Base-by-base conservation (phyloP, 495 filamentous ascomycete genomes). In the Parachaetomium inaequale region DNA sequence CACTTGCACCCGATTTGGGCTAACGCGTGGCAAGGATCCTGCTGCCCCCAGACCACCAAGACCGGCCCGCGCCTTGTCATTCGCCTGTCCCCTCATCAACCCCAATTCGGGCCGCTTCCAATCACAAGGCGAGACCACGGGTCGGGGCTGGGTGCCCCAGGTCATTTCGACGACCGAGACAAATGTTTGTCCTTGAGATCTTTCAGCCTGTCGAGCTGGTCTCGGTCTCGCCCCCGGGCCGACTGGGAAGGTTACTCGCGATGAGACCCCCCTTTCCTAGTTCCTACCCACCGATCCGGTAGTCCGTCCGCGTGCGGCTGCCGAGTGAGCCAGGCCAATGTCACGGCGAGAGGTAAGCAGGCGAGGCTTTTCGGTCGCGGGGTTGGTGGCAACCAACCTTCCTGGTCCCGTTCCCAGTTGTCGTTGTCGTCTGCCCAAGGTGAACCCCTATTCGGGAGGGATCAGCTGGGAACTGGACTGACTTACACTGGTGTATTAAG, bases 51-150 rank as follows among this genome's bases (percentile, higher is more conserved):
- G 38, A 21, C 31, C 51, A 31, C 43, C 43, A 58, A 46, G 26
- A 29, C 42, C 55, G 26, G 43, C 55, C 40, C 28, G 43, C 29
- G 23, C 23, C 52, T 49, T 26, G 42, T n/a, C n/a, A 47, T 49
- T 49, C 43, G 28, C 38, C 19, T 21, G 11, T 40, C 42, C 28
- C 52, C 52, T 55, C 52, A 40, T 54, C 8, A 54, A 23, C 47
- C 47, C 40, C 38, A 46, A 31, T 58, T 49, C 55, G 28, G 29
- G 12, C 40, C 19, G 28, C 55, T 47, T n/a, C 55, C 55, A 58
- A 58, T 58, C 55, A 58, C 43, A 49, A 40, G 28, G 25, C 55
- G 12, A 34, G 43, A 36, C 28, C 43, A 58, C 40, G 17, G 14
- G 54, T 42, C 38, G 14, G 42, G 19, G n/a, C n/a, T 8, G 25